Base-by-base conservation (phyloP, 306 rosid species). In the Acacia crassicarpa region DNA sequence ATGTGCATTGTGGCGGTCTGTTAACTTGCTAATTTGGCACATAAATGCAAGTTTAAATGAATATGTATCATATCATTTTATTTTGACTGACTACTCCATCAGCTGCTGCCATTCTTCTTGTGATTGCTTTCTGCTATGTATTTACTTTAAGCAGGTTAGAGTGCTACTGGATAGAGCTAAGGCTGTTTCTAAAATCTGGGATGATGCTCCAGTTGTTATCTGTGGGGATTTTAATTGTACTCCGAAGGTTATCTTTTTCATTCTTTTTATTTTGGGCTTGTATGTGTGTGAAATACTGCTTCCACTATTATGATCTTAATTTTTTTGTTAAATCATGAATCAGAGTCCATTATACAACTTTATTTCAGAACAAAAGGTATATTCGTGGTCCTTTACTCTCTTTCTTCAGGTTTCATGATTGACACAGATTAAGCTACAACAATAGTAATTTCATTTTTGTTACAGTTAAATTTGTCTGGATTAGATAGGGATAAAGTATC, bases 171-270 rank as follows among this genome's bases (percentile, higher is more conserved):
- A 83, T 22, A 91, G 88, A 88, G 99, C 94, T 83, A 84, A 88
- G 54, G 88, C 94, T 83, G 88, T 92, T 78, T 93, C 98, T 83
- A 81, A 91, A 86, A 72, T 82, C 69, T 93, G 99, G 99, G 83
- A 93, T 78, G 88, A 88, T 81, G 92, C 99, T 79, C 99, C 98
- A 40, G 73, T 95, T 78, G 92, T 93, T 83, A 81, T 93, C 76
- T 95, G 99, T 77, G 98, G 99, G 79, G 99, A 95, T 92, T 95
- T 91, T 81, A 95, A 95, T 84, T 95, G 97, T 84, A 92, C 97
- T 17, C 99, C 98, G 1, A 93, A 95, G 98, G 99, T 95, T 81
- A 69, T 70, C 75, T 56, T 78, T 79, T 84, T 78, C 74, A 41
- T 35, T 78, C 71, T 72, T 38, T 65, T 80, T 22, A 2, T n/a